Conservation (phyloP, 1,284 basidiomycete genomes). For the Heterobasidion parviporum region DNA sequence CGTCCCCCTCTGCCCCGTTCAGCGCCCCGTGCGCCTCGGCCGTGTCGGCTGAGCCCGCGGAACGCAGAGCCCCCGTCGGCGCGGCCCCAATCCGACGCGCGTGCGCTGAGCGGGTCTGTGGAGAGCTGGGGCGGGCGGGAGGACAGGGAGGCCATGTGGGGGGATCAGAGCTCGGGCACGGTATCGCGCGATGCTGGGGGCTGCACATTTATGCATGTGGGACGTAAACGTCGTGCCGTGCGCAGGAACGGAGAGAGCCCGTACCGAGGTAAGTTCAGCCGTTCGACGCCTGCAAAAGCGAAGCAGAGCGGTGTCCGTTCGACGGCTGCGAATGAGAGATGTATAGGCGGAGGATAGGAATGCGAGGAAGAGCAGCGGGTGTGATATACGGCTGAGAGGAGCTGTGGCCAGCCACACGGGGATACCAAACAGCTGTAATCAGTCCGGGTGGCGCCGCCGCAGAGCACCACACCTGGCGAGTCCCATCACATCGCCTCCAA, state of each 20-base stretch:
- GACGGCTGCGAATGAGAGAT: no score
- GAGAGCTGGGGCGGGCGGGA: slow-evolving; percentile 7
- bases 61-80: slow-evolving; percentile 44
- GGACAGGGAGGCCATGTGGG: slow-evolving; percentile 11
- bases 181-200: no score
- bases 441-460: background rate
- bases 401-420: background rate
- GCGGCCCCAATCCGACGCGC: slow-evolving; percentile 35
- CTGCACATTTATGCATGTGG: no score
- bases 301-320: no score
- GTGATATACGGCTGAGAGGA: background rate
- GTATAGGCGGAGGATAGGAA: background rate
- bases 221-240: no score
- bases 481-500: background rate
- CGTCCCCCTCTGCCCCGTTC: slow-evolving; percentile 6
- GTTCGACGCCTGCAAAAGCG: no score
- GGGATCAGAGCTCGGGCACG: background rate
- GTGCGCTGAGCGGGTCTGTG: slow-evolving; percentile 11
- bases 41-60: slow-evolving; percentile 24
- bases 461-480: no score
- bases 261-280: no score
- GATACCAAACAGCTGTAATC: slow-evolving; percentile 3
- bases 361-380: background rate
- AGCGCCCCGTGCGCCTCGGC: slow-evolving; percentile 26
- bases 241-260: no score